Evolutionary conservation across 768 basidiomycete species (phyloP).

Genomic region (Termitomyces sp.): DNA sequence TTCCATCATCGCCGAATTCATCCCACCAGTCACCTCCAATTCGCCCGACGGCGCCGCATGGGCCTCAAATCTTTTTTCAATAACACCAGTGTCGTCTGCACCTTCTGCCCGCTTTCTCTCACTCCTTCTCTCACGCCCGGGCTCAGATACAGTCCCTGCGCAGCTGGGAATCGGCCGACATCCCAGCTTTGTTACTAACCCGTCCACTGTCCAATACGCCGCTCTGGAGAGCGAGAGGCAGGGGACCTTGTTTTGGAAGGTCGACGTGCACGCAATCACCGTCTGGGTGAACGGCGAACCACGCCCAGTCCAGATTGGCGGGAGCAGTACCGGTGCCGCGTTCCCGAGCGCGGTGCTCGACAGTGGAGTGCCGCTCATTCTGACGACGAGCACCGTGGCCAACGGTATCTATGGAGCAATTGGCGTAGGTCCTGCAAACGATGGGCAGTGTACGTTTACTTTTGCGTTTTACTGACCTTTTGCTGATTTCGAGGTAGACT

Average conservation of each 20-base stretch:
- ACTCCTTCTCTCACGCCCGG: constrained; percentile 64
- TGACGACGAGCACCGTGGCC: constrained; percentile 55
- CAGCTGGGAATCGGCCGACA: constrained; percentile 68
- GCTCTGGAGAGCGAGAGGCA: constrained; percentile 31
- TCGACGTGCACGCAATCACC: constrained; percentile 48
- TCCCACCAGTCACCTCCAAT: constrained; percentile 46
- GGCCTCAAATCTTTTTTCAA: constrained; percentile 67
- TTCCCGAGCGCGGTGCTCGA: constrained; percentile 67
- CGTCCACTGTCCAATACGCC: constrained; percentile 46
- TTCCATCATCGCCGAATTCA: constrained; percentile 51
- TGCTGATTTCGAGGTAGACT: constrained; percentile 40
- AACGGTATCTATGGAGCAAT: constrained; percentile 78
- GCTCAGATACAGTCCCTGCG: constrained; percentile 49
- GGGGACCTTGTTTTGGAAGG: constrained; percentile 62
- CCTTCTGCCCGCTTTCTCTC: constrained; percentile 64
- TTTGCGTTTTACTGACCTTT: neutral
- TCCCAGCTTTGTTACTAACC: constrained; percentile 49
- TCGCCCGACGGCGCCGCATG: constrained; percentile 61
- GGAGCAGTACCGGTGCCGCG: constrained; percentile 31
- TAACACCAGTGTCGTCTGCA: constrained; percentile 46
- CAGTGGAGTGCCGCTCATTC: constrained; percentile 62
- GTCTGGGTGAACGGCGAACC: constrained; percentile 49
- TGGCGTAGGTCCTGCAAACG: constrained; percentile 50
- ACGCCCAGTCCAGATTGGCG: constrained; percentile 35
- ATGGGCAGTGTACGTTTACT: constrained; percentile 58